phyloP scores from a whole-genome alignment of 169 alveolate genomes.

The Plasmodium relictum region DNA sequence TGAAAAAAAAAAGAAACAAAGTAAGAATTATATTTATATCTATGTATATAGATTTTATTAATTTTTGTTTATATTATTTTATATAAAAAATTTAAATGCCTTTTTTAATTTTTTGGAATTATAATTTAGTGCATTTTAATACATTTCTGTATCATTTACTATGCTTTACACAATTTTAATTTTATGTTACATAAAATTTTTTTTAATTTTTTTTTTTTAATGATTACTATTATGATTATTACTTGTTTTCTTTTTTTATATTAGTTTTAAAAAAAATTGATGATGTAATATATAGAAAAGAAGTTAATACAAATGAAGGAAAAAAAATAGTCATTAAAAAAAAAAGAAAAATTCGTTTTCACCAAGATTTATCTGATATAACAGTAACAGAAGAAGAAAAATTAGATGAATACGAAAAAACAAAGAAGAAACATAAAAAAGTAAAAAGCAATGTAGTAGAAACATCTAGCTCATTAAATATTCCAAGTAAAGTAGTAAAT shows the following conservation, averaged over 20 bases:
- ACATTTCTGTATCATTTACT: background rate
- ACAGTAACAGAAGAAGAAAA: conserved; percentile 76
- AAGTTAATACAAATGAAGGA: conserved; percentile 65
- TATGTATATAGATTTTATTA: background rate
- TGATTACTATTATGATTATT: background rate
- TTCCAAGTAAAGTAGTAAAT: conserved; percentile 27
- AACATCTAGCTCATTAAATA: background rate
- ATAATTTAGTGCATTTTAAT: background rate
- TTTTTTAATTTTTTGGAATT: background rate
- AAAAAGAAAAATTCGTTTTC: conserved; percentile 74
- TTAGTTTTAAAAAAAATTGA: conserved; percentile 67
- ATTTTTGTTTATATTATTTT: background rate
- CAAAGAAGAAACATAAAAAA: conserved; percentile 61
- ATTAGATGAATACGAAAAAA: conserved; percentile 63
- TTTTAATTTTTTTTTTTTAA: background rate
- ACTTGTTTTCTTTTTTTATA: background rate
- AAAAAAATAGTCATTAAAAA: conserved; percentile 72
- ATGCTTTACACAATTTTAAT: background rate
- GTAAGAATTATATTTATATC: background rate
- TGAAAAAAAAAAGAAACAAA: conserved; percentile 36
- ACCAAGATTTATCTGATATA: conserved; percentile 65
- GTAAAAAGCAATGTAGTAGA: conserved; percentile 32
- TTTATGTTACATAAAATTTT: background rate
- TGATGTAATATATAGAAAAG: conserved; percentile 73
- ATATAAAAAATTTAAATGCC: background rate